Evolutionary conservation across 1,139 yeast genomes (phyloP), one percentile per base, ranked within the genome.

Genomic region (Geotrichum aggregatum): DNA sequence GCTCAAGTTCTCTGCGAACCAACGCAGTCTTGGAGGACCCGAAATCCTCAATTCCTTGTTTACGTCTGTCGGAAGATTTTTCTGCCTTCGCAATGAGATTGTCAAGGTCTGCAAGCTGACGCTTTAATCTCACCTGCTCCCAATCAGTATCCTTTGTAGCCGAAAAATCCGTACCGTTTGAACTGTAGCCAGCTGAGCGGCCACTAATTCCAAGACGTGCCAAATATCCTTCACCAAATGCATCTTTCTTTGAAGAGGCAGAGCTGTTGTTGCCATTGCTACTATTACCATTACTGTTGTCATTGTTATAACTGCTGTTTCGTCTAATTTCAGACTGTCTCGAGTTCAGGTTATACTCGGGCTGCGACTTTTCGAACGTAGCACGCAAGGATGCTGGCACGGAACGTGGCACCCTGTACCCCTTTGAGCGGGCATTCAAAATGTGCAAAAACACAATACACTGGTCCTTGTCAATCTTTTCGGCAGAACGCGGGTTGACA

Each of bases 311-410:
- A n/a, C n/a, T n/a, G 22, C 62, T 66, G 41, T 61, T 50, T 36
- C 53, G 47, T 31, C 55, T 52, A 16, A 76, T 66, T 42, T 74
- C 71, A 0, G 78, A 76, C 63, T 78, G 80, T 57, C 71, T 70
- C 22, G 81, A 76, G 54, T 72, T 76, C 49, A 88, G 65, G 62
- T 85, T 84, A 67, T 87, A 91, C 57, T 82, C 83, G 7, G 96
- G 95, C 38, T 78, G 78, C 60, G 87, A 89, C 70, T 89, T 89
- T 39, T 88, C 85, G 68, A 91, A 91, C 0, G 97, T 87, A 3
- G 97, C 96, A 51, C 96, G 78, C 59, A 94, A 75, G 7, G 94
- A 82, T 1, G 92, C 87, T n/a, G 98, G 98, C 3, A 92, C 91
- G n/a, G 89, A 84, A 55, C 95, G 75, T 39, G 98, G 98, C 34